A percentile compares a stretch with the other conserved stretches of the same genome.
These are phyloP conservation scores for Sphagnum magellanicum DNA, from an alignment of 228 moss, liverwort and hornwort species.

Conservation along the genomic window DNA sequence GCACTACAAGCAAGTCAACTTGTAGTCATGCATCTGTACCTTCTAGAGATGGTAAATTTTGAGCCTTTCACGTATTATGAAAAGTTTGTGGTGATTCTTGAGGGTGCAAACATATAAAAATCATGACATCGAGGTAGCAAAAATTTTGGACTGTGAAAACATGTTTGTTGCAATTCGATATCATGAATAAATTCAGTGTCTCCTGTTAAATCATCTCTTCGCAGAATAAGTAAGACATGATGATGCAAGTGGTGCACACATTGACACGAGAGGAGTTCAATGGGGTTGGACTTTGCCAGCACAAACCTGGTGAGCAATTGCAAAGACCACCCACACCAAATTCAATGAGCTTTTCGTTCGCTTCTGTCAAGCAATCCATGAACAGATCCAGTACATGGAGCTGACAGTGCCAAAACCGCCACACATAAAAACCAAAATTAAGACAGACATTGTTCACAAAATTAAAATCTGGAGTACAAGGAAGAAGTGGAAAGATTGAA, in stretches of 20 bases:
- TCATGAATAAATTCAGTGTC: neutral
- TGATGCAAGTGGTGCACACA: no score
- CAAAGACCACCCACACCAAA: slow-evolving; percentile 83
- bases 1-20: slow-evolving; percentile 5
- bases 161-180: neutral
- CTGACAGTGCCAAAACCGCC: slow-evolving; percentile 13
- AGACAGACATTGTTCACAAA: no score
- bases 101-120: neutral
- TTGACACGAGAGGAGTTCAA: no score
- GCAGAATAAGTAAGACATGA: neutral
- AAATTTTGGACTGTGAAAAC: neutral
- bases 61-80: neutral
- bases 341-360: slow-evolving; percentile 85
- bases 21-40: neutral
- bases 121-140: neutral
- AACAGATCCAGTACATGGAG: slow-evolving; percentile 82
- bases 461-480: no score
- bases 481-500: no score
- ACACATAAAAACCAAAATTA: no score
- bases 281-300: neutral
- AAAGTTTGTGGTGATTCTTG: neutral
- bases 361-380: slow-evolving; percentile 83
- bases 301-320: slow-evolving; percentile 67
- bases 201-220: neutral
- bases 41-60: neutral